These are phyloP conservation scores for Jatropha podagrica DNA, from an alignment of 441 rosid genomes.

Conservation along the genomic window DNA sequence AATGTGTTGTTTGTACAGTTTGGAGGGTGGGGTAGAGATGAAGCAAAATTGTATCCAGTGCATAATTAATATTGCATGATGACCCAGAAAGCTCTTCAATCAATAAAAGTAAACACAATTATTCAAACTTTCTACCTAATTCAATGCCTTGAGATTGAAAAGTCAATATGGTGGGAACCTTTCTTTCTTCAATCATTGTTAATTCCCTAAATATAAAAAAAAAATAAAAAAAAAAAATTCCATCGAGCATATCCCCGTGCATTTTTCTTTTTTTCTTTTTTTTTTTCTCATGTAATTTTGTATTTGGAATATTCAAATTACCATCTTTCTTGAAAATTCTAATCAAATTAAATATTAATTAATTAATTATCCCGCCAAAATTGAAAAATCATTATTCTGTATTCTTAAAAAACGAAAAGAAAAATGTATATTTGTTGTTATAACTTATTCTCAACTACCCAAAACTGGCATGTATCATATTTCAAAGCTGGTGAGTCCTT, in stretches of 20 bases:
- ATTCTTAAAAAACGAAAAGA: background rate
- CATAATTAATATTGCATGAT: background rate
- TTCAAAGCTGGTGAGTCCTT: background rate
- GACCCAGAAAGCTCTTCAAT: constrained; percentile 20
- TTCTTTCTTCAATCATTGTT: constrained; percentile 48
- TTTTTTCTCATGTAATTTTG: background rate
- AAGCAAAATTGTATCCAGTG: background rate
- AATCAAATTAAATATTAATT: background rate
- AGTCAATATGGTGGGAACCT: constrained; percentile 55
- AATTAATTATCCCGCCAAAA: no score
- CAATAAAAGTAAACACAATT: constrained; percentile 35
- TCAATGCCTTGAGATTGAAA: constrained; percentile 42
- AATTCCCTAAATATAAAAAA: constrained; percentile 24
- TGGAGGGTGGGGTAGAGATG: background rate
- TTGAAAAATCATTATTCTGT: no score
- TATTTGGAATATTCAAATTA: background rate
- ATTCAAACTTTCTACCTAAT: constrained; percentile 63
- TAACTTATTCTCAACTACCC: constrained; percentile 6
- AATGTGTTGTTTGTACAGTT: background rate
- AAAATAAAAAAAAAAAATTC: background rate
- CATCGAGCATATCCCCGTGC: background rate
- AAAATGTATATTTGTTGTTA: no score
- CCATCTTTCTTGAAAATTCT: constrained; percentile 1
- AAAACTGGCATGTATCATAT: constrained; percentile 2
- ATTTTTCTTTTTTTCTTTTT: background rate